Evolutionary conservation across 345 rosid genomes (phyloP).

Genomic region (Cardiospermum halicacabum): DNA sequence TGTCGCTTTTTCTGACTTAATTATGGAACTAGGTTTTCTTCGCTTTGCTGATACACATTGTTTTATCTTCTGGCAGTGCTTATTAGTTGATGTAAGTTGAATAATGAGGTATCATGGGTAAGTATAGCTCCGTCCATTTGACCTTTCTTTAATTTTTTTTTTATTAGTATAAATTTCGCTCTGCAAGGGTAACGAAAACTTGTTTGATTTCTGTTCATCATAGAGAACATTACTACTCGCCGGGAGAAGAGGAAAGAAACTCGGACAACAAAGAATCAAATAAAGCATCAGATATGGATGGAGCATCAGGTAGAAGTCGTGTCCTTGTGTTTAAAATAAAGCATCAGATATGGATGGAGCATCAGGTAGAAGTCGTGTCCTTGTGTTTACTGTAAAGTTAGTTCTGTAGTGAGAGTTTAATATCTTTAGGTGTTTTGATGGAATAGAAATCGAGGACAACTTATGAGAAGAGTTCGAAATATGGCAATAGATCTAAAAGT

Average conservation of each 20-base stretch:
- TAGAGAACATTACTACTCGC: slow-evolving; percentile 30
- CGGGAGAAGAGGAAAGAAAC: slow-evolving; percentile 62
- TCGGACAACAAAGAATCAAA: slow-evolving; percentile 38
- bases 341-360: slow-evolving; percentile 53
- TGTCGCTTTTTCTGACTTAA: background rate
- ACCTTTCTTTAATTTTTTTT: too few species aligned
- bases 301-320: slow-evolving; percentile 42
- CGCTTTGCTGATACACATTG: background rate
- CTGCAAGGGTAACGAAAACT: background rate
- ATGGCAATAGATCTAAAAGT: slow-evolving; percentile 19
- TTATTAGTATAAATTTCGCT: background rate
- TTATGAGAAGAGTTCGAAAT: slow-evolving; percentile 6
- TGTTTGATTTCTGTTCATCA: background rate
- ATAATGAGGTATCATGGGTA: background rate
- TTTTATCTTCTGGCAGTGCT: background rate
- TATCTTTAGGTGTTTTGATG: background rate
- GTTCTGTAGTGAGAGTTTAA: background rate
- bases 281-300: slow-evolving; percentile 54
- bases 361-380: slow-evolving; percentile 36
- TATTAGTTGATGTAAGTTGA: background rate
- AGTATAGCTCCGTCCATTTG: background rate
- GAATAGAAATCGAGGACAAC: slow-evolving; percentile 33
- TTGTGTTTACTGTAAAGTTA: background rate
- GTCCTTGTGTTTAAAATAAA: background rate
- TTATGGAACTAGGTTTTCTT: background rate